Evolutionary conservation across 2,329 filamentous ascomycete genomes (phyloP).

Genomic region (Claviceps purpurea): DNA sequence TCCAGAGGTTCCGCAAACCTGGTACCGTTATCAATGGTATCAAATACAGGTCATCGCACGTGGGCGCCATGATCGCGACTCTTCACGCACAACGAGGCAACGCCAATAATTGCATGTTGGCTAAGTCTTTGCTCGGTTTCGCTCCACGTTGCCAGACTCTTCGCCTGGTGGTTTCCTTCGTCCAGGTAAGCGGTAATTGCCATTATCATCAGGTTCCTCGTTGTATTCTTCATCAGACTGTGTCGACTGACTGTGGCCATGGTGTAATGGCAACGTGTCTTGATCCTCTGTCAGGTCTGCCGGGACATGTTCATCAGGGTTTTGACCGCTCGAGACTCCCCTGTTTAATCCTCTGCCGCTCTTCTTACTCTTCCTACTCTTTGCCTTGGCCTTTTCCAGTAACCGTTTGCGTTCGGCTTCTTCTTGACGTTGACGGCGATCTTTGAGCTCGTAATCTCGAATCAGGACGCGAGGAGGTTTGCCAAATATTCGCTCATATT

Average conservation of each 20-base stretch:
- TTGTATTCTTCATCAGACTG: constrained; percentile 27
- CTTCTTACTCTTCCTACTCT: constrained; percentile 82
- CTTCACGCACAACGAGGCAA: neutral
- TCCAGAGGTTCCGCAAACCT: neutral
- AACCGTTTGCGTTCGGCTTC: constrained; percentile 75
- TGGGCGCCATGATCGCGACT: neutral
- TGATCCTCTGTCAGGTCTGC: constrained; percentile 12
- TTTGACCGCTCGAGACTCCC: constrained; percentile 13
- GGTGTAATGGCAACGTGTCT: constrained; percentile 11
- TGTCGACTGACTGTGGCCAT: constrained; percentile 21
- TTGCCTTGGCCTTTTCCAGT: constrained; percentile 87
- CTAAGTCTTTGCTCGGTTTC: constrained; percentile 7
- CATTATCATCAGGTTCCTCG: constrained; percentile 19
- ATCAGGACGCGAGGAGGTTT: constrained; percentile 72
- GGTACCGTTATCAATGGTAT: neutral
- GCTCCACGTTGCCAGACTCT: constrained; percentile 8
- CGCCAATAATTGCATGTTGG: neutral
- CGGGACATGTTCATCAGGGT: constrained; percentile 12
- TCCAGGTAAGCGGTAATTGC: constrained; percentile 11
- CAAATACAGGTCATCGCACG: neutral
- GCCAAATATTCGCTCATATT: constrained; percentile 95
- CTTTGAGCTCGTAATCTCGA: constrained; percentile 86
- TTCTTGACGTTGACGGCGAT: constrained; percentile 69
- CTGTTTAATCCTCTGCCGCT: constrained; percentile 40
- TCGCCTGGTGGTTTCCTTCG: constrained; percentile 3